Evolutionary conservation across 2,329 filamentous ascomycete genomes (phyloP).

Genomic region (Emergomyces orientalis): DNA sequence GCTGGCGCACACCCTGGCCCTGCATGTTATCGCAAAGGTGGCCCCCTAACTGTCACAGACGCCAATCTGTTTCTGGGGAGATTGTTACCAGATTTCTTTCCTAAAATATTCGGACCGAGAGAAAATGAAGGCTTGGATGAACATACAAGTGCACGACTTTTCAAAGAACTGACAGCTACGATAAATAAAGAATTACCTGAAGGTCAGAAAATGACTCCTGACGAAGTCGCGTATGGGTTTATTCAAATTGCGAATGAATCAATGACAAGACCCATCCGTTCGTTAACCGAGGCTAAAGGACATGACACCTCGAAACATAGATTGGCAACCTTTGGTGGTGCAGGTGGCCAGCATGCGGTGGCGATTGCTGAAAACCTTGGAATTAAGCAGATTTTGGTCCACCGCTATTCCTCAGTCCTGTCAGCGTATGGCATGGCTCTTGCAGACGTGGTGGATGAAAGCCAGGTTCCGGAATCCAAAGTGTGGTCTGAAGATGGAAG

Average conservation of each 20-base stretch:
- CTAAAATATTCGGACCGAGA: conserved; percentile 80
- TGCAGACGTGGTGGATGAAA: conserved; percentile 80
- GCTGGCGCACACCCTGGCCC: conserved; percentile 84
- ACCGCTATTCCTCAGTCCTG: conserved; percentile 78
- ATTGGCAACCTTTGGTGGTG: conserved; percentile 79
- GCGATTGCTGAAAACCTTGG: conserved; percentile 76
- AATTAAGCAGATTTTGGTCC: conserved; percentile 71
- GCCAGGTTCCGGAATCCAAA: conserved; percentile 56
- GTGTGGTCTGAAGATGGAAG: conserved; percentile 50
- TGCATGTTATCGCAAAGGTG: conserved; percentile 82
- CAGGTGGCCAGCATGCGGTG: conserved; percentile 85
- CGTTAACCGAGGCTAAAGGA: conserved; percentile 81
- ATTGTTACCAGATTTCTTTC: conserved; percentile 80
- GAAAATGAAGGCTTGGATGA: conserved; percentile 70
- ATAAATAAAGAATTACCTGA: conserved; percentile 65
- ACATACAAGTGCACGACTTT: conserved; percentile 59
- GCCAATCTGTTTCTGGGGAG: conserved; percentile 80
- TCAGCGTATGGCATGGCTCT: conserved; percentile 89
- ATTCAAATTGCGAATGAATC: conserved; percentile 83
- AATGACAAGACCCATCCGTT: conserved; percentile 80
- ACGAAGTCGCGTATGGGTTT: conserved; percentile 83
- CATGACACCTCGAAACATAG: conserved; percentile 80
- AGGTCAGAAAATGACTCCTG: conserved; percentile 53
- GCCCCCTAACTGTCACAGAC: conserved; percentile 85
- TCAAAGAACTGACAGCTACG: conserved; percentile 63